Evolutionary conservation across 306 rosid species (phyloP), one percentile per base, ranked within the genome.

Genomic region (Malus fusca): DNA sequence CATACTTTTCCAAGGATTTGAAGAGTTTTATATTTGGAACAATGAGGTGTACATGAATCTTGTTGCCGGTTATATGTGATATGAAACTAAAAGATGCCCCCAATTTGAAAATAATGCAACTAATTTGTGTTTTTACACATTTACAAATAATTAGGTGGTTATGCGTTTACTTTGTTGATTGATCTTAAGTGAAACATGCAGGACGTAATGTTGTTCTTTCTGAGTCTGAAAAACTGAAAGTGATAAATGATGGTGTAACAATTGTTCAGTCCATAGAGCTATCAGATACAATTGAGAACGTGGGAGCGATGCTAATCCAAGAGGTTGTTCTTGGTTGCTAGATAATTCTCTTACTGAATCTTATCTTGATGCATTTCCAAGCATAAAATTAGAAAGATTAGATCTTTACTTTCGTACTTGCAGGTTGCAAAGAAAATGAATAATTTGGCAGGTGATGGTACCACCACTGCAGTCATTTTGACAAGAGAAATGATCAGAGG

Each of bases 351-450:
- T 73, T 63, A 43, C 75, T 11, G 43, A 17, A 8, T 73, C 75
- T 85, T 81, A 35, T 74, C 46, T 80, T 69, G 72, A 46, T 73
- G 58, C 11, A 53, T 58, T 65, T 71, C 58, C 53, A 73, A 77
- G 56, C 66, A 11, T 35, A 66, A 25, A 53, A 48, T 72, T 43
- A 19, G 58, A 75, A 69, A 69, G 84, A 23, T 78, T 40, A 75
- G 77, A 61, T 76, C 72, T 42, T 55, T 59, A 74, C 26, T 79
- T 75, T 79, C 55, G 40, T 70, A 66, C 82, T 81, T 79, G 84
- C 85, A 95, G 98, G 98, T 95, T 89, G 98, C 96, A 22, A 84
- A 83, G 71, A 95, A 87, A 88, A 92, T 92, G 97, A 95, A 95
- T 80, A 90, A 84, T 82, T 84, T 89, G 86, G 97, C 97, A 44